phyloP scores from a whole-genome alignment of 2,329 filamentous ascomycete species.

The Fusarium buharicum region DNA sequence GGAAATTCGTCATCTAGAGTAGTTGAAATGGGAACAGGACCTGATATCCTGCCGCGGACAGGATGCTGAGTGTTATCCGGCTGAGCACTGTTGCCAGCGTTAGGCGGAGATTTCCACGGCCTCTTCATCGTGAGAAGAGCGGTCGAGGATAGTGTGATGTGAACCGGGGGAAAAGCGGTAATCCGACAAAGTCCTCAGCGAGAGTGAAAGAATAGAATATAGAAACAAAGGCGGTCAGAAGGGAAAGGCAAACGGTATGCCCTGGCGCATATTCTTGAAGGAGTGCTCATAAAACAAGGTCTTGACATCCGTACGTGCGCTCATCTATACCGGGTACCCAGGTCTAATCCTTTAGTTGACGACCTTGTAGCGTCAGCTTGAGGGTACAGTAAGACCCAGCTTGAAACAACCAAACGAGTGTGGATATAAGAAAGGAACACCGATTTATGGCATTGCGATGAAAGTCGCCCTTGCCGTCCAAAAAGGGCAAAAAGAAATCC shows the following conservation, averaged over 20 bases:
- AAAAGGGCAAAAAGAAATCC: constrained; percentile 37
- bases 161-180: constrained; percentile 11
- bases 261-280: constrained; percentile 40
- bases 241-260: constrained; percentile 26
- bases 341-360: constrained; percentile 38
- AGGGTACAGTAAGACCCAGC: constrained; percentile 28
- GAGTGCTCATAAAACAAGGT: constrained; percentile 36
- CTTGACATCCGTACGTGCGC: constrained; percentile 34
- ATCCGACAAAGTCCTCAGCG: constrained; percentile 15
- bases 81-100: constrained; percentile 44
- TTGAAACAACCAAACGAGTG: constrained; percentile 39
- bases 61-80: constrained; percentile 51
- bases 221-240: constrained; percentile 27
- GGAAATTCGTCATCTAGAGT: constrained; percentile 65
- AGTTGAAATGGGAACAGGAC: constrained; percentile 66
- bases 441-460: constrained; percentile 45
- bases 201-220: constrained; percentile 30
- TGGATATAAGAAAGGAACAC: constrained; percentile 29
- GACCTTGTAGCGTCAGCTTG: constrained; percentile 23
- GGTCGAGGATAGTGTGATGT: background rate
- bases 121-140: constrained; percentile 50
- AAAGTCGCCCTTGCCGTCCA: constrained; percentile 40
- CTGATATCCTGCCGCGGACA: constrained; percentile 69
- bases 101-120: constrained; percentile 59
- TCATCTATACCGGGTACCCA: constrained; percentile 43